Conservation (phyloP, 768 basidiomycete genomes). For the Boletus vinaceobasis region DNA sequence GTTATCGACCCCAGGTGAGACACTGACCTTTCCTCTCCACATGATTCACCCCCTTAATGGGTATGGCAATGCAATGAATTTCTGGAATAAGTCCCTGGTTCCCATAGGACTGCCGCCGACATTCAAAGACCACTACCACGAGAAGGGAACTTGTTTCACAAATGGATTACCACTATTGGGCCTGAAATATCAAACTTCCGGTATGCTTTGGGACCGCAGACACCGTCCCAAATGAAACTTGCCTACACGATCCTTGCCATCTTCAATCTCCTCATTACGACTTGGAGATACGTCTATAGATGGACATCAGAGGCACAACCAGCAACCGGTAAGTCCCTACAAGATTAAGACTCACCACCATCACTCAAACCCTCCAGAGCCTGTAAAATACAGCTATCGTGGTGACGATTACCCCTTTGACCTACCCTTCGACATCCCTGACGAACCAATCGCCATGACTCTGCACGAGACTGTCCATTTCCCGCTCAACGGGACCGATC, state of each 20-base stretch:
- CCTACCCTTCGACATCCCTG: not conserved
- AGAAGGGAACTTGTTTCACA: not conserved
- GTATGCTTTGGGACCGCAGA: not conserved
- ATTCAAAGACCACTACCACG: no score
- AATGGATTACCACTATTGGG: not conserved
- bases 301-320: not conserved
- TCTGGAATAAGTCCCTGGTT: not conserved
- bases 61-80: not conserved
- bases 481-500: not conserved
- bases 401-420: not conserved
- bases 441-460: not conserved
- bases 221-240: not conserved
- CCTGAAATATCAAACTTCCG: not conserved
- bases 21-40: not conserved
- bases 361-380: not conserved
- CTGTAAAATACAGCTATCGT: not conserved
- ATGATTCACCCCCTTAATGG: not conserved
- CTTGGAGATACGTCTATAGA: not conserved
- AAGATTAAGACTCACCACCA: not conserved
- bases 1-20: not conserved
- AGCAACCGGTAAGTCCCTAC: not conserved
- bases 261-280: not conserved
- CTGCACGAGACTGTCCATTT: slow-evolving; percentile 12
- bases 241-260: not conserved
- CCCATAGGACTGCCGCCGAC: not conserved